These are phyloP conservation scores for Solanum gandarillasii DNA, from an alignment of 257 asterid species.

Conservation along the genomic window DNA sequence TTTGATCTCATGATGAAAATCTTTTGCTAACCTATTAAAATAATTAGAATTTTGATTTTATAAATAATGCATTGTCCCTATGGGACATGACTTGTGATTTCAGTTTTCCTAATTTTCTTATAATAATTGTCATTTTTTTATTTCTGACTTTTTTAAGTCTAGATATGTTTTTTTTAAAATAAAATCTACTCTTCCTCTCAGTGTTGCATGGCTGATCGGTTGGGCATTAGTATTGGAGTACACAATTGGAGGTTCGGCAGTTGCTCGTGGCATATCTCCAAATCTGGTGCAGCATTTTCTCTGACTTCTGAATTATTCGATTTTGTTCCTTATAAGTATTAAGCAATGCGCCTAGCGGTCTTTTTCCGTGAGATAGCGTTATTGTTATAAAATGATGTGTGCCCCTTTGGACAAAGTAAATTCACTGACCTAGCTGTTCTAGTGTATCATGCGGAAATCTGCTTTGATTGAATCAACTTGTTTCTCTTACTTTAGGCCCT, in stretches of 20 bases:
- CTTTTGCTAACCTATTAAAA: neutral
- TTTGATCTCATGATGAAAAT: neutral
- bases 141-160: neutral
- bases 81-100: neutral
- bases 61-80: neutral
- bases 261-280: constrained; percentile 98
- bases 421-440: neutral
- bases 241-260: constrained; percentile 98
- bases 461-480: neutral
- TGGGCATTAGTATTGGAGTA: constrained; percentile 94
- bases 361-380: neutral
- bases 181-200: neutral
- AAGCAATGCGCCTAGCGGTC: neutral
- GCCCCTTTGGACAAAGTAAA: neutral
- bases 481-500: neutral
- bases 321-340: neutral
- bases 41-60: neutral
- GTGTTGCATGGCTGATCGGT: constrained; percentile 96
- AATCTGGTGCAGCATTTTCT: constrained; percentile 52
- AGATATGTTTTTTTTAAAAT: neutral
- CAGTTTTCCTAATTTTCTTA: neutral
- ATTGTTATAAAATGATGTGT: neutral
- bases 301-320: neutral
- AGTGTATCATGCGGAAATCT: neutral
- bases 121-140: neutral